Evolutionary conservation across 352 stramenopile genomes (phyloP), one percentile per base, ranked within the genome.

Genomic region (Labyrinthula sp.): DNA sequence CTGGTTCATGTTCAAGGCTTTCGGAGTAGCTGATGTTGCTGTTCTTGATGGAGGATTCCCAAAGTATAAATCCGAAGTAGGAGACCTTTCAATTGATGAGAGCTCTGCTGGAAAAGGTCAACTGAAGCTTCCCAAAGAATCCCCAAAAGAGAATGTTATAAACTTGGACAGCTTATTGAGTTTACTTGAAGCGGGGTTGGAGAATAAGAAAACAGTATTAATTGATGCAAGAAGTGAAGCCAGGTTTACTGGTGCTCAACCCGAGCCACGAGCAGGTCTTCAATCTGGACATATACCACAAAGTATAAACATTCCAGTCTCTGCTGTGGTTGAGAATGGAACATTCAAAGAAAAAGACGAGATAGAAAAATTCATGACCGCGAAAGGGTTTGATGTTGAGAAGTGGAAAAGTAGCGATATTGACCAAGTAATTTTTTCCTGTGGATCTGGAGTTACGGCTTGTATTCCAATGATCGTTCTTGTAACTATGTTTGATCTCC

Each of bases 1-100:
- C 55, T 85, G 72, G 73, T 83, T 71, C 68, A 88, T 70, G 46
- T 80, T 89, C 56, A 79, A 79, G 54, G 74, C 67, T 43, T 84
- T 88, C 61, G 77, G 76, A 2, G 72, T 86, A 43, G 56, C 76
- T 23, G 66, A 69, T 14, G 76, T 87, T 5, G 66, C 82, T 48
- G 72, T 90, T 21, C 56, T 90, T 21, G 73, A 90, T 36, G 78
- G 75, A 12, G 63, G 63, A 6, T 48, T 69, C 27, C 58, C 52
- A 3, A 56, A 45, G 20, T 69, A 61, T 59, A 18, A 59, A 15
- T 36, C 37, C 24, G 25, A 52, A 23, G 52, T 43, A 2, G 35
- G 40, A 5, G 41, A 57, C 5, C 18, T 62, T 26, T 54, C 59
- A 29, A 48, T 10, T 24, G 54, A 40, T 93, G 54, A 54, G 46